A percentile compares a stretch with the other conserved stretches of the same genome.
Conservation (phyloP, 2,329 filamentous ascomycete genomes). For the Cordyceps javanica region DNA sequence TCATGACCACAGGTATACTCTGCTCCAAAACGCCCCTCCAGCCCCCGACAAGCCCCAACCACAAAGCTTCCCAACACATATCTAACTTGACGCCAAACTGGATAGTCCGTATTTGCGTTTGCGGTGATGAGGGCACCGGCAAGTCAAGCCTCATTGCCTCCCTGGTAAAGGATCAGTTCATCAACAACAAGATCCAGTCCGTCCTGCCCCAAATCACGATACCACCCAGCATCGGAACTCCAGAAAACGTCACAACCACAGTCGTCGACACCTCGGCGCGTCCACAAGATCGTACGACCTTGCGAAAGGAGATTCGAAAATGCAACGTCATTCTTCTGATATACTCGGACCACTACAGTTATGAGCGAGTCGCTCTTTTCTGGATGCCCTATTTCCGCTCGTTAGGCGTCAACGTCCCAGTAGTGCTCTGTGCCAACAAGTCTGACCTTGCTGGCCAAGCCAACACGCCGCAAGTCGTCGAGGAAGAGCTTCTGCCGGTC, state of each 20-base stretch:
- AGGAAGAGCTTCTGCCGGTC: conserved; percentile 96
- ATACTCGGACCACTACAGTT: conserved; percentile 98
- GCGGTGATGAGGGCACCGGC: conserved; percentile 92
- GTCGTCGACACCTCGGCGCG: conserved; percentile 96
- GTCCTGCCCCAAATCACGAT: conserved; percentile 94
- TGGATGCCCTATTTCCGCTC: conserved; percentile 99
- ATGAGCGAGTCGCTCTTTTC: conserved; percentile 92
- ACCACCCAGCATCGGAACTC: conserved; percentile 84
- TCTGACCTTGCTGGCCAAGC: conserved; percentile 75
- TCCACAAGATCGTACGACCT: conserved; percentile 82
- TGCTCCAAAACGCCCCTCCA: not conserved
- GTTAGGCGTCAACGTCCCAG: conserved; percentile 95
- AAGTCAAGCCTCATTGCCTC: conserved; percentile 92
- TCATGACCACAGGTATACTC: conserved; percentile 23
- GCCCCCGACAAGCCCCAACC: not conserved
- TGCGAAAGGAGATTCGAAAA: conserved; percentile 92
- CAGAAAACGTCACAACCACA: conserved; percentile 94
- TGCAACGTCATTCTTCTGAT: conserved; percentile 95
- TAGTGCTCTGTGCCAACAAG: conserved; percentile 96
- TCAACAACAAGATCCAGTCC: conserved; percentile 89
- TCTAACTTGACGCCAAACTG: not conserved
- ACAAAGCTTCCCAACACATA: not conserved
- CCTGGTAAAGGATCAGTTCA: conserved; percentile 94
- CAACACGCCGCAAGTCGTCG: conserved; percentile 75
- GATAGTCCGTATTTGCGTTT: conserved; percentile 86